Evolutionary conservation across 352 stramenopile species (phyloP), one percentile per base, ranked within the genome.

Genomic region (Thraustochytrium striatum): DNA sequence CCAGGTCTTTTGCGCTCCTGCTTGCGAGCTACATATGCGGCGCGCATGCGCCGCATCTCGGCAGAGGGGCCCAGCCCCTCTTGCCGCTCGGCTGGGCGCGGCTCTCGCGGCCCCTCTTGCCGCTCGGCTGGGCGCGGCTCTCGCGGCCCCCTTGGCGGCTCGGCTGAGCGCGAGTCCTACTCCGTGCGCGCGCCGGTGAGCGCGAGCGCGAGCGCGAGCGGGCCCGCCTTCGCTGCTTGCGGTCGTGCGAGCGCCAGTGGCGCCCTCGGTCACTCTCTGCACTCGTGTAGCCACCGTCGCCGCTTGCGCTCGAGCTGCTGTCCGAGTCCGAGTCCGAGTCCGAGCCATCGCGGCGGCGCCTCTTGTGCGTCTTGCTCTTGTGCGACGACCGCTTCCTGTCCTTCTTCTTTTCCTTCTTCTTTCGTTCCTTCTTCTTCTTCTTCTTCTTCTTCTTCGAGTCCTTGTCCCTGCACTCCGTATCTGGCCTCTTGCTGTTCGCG

Each of bases 401-500:
- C 9, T 41, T 78, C 30, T n/a, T 57, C 55, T 73, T 82, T 57
- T 81, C 84, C 70, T 86, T 90, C 33, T 82, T 83, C 55, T 91
- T 88, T 41, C 88, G 91, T 82, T 94, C 82, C 85, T 61, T 86
- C 82, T 36, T 91, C 92, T 79, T 89, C 90, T 0, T 84, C 86
- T 58, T 88, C 89, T 79, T 89, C 90, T 55, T 87, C 90, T 61
- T 87, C 83, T 2, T 85, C 84, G 62, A 91, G 91, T 90, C 86
- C 43, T 91, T 88, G 62, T 96, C 72, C 85, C 89, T 55, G 86
- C n/a, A n/a, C 89, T 89, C 93, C 93, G 80, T 96, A 94, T 47
- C 95, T 90, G 5, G 95, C 87, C 78, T 91, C 91, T 83, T 94
- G 95, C 36, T 90, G 83, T 86, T 92, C 84, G 91, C 91, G 73